Conservation (phyloP, 73 alveolate species). For the Halteria grandinella region DNA sequence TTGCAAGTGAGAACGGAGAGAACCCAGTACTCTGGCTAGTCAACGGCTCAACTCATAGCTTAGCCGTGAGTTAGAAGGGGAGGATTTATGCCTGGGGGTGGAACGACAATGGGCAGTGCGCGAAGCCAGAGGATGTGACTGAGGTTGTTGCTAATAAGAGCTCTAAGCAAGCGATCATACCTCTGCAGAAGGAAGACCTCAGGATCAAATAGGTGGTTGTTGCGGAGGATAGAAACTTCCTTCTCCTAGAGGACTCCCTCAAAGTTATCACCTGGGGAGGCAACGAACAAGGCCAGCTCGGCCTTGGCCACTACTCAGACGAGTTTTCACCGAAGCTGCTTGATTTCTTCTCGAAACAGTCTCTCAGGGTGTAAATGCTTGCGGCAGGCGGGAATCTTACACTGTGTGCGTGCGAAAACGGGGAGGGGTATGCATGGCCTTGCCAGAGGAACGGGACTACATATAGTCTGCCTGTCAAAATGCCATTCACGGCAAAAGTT, state of each 20-base stretch:
- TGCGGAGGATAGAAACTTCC: conserved; percentile 89
- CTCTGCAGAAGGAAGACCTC: background rate
- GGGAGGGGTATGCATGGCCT: conserved; percentile 94
- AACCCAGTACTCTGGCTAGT: conserved; percentile 23
- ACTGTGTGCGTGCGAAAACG: conserved; percentile 79
- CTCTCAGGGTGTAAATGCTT: conserved; percentile 65
- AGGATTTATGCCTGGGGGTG: conserved; percentile 88
- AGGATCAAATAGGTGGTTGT: conserved; percentile 67
- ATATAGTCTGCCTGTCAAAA: conserved; percentile 69
- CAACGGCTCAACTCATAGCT: conserved; percentile 82
- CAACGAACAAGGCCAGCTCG: conserved; percentile 94
- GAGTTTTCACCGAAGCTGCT: conserved; percentile 3
- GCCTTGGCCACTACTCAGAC: conserved; percentile 89
- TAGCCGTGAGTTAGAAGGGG: conserved; percentile 74
- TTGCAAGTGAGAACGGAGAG: conserved; percentile 43
- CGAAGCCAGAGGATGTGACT: conserved; percentile 21
- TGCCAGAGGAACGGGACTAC: conserved; percentile 78
- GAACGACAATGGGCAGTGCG: conserved; percentile 85
- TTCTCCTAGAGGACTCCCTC: conserved; percentile 71
- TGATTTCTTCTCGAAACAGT: conserved; percentile 53
- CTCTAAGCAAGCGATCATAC: background rate
- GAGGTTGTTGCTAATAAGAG: conserved; percentile 3
- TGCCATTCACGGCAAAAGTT: conserved; percentile 75
- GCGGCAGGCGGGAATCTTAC: conserved; percentile 84
- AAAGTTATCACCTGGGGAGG: conserved; percentile 88